Conservation (phyloP, 495 filamentous ascomycete species). For the Choiromyces venosus region DNA sequence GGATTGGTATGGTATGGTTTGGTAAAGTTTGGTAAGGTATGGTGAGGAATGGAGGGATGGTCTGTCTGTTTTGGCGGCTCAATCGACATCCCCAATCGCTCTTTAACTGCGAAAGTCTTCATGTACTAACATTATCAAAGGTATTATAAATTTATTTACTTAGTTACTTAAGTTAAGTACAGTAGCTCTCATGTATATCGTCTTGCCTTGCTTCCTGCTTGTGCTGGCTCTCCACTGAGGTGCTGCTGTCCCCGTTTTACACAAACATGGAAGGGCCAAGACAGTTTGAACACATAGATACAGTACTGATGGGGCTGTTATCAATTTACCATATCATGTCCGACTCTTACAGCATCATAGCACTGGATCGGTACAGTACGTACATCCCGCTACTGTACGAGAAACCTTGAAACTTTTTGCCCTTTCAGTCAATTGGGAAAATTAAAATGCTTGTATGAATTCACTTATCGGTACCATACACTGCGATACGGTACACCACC, state of each 20-base stretch:
- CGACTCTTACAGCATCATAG: background rate
- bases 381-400: background rate
- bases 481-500: background rate
- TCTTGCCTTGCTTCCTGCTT: background rate
- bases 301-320: background rate
- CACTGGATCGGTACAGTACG: background rate
- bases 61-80: background rate
- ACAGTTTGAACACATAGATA: background rate
- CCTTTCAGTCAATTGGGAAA: background rate
- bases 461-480: background rate
- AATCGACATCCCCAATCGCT: background rate
- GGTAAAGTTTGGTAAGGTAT: background rate
- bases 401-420: background rate
- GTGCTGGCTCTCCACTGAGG: background rate
- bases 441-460: background rate
- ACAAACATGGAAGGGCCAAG: background rate
- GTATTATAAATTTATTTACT: background rate
- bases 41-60: background rate
- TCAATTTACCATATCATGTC: background rate
- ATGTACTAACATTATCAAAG: background rate
- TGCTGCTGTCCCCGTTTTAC: background rate
- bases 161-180: background rate
- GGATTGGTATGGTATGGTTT: background rate
- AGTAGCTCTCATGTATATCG: background rate
- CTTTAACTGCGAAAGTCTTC: background rate